Conservation (phyloP, 345 rosid species). For the Firmiana major region DNA sequence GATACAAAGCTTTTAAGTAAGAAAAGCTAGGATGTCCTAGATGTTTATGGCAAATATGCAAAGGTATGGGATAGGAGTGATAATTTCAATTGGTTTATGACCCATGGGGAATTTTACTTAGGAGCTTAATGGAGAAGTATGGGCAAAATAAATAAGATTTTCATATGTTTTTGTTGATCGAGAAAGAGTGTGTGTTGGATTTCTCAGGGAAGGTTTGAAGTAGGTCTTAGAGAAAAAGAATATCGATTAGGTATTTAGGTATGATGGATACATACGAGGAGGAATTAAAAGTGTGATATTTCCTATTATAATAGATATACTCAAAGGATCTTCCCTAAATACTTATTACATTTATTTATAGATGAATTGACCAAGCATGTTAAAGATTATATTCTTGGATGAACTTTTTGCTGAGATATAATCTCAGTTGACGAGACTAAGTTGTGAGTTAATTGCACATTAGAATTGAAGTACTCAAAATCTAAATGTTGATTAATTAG, state of each 20-base stretch:
- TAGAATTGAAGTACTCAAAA: background rate
- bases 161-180: background rate
- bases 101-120: background rate
- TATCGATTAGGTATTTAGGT: background rate
- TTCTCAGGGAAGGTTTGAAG: background rate
- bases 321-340: background rate
- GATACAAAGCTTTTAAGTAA: background rate
- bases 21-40: background rate
- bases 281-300: background rate
- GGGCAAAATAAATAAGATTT: background rate
- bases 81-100: background rate
- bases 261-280: background rate
- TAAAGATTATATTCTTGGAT: background rate
- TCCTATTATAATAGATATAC: background rate
- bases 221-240: background rate
- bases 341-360: too few relatives aligned
- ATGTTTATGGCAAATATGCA: background rate
- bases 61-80: background rate
- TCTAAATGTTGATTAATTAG: background rate
- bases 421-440: background rate
- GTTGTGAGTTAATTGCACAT: background rate
- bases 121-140: background rate
- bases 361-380: background rate
- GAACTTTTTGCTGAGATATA: background rate
- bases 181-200: background rate